A percentile compares a stretch with the other conserved stretches of the same genome.
Conservation (phyloP, 495 filamentous ascomycete species). For the Aspergillus nanangensis region DNA sequence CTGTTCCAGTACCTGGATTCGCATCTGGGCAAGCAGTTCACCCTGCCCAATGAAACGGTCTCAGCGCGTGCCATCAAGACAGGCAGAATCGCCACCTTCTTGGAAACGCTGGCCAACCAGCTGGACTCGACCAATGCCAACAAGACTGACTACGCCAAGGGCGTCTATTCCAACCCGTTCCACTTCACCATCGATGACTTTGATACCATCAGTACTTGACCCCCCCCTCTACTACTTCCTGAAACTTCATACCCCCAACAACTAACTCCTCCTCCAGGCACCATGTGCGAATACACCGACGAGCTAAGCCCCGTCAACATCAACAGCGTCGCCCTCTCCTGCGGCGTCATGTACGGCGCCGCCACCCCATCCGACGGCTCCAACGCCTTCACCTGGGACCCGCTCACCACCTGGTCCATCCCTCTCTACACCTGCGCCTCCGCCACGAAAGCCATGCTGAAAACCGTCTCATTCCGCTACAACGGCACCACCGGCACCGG, state of each 20-base stretch:
- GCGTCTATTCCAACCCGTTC: no score
- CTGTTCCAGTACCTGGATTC: no score
- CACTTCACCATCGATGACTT: no score
- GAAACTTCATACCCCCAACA: no score
- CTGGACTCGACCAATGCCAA: no score
- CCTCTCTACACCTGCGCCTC: neutral
- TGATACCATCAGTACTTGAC: no score
- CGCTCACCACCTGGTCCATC: neutral
- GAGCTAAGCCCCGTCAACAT: neutral
- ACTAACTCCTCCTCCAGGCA: neutral
- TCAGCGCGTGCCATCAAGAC: no score
- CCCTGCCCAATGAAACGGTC: no score
- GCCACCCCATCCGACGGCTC: neutral
- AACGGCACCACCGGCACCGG: neutral
- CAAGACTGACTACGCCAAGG: no score
- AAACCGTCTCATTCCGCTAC: neutral
- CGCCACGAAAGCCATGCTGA: neutral
- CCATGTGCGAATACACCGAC: neutral
- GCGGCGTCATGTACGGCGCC: neutral
- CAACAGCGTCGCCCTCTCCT: neutral
- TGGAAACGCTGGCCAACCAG: no score
- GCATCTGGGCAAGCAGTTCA: no score
- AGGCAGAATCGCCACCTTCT: no score
- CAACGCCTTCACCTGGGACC: neutral
- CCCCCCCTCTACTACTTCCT: neutral